Evolutionary conservation across 2,329 filamentous ascomycete species (phyloP).

Genomic region (Fusarium sp.): DNA sequence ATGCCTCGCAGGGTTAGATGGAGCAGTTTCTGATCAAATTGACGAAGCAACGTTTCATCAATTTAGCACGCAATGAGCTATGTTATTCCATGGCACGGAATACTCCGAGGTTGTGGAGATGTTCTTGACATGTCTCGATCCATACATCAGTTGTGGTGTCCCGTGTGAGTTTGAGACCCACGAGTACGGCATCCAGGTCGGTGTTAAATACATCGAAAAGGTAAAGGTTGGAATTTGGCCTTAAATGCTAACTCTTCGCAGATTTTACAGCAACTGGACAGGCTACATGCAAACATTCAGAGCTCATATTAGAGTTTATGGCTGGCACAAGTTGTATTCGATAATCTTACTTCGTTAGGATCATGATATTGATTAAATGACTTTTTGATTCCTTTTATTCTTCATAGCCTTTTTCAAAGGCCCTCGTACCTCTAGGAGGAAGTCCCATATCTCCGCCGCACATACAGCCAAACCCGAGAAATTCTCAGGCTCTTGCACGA

Average conservation of each 20-base stretch:
- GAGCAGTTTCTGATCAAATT: background rate
- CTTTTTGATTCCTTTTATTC: constrained; percentile 45
- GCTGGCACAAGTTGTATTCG: background rate
- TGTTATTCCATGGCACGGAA: constrained; percentile 43
- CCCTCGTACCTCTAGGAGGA: constrained; percentile 43
- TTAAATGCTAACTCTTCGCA: background rate
- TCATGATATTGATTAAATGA: constrained; percentile 42
- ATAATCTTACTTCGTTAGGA: constrained; percentile 2
- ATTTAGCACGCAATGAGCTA: constrained; percentile 15
- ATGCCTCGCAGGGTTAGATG: background rate
- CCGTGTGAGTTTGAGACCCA: constrained; percentile 33
- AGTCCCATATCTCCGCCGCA: constrained; percentile 44
- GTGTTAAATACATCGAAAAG: constrained; percentile 28
- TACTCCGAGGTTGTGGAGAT: constrained; percentile 50
- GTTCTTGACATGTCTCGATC: constrained; percentile 53
- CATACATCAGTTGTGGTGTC: constrained; percentile 48
- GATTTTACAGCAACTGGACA: background rate
- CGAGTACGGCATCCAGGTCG: constrained; percentile 21
- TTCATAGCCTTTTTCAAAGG: constrained; percentile 42
- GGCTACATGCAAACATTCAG: background rate
- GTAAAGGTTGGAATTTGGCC: background rate
- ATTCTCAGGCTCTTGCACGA: constrained; percentile 49
- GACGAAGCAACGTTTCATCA: background rate
- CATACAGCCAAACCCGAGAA: constrained; percentile 48
- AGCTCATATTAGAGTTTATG: background rate